phyloP scores from a whole-genome alignment of 2,329 filamentous ascomycete species.

The Ciborinia camelliae region DNA sequence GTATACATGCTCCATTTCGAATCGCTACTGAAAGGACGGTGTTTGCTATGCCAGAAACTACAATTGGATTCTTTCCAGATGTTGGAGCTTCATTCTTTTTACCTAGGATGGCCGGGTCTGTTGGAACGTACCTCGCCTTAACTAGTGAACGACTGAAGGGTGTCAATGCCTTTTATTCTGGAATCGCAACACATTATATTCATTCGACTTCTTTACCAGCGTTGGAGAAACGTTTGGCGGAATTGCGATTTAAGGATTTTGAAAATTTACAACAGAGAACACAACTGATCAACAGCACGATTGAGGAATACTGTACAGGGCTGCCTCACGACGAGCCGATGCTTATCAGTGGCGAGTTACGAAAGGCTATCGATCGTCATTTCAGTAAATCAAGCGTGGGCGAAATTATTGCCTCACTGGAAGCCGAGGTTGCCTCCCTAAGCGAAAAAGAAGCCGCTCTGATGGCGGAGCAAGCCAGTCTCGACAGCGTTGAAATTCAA shows the following conservation, averaged over 20 bases:
- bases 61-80: conserved; percentile 97
- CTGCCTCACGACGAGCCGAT: conserved; percentile 73
- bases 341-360: conserved; percentile 63
- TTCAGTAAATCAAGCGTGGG: conserved; percentile 65
- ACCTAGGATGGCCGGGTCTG: conserved; percentile 77
- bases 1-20: conserved; percentile 90
- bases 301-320: conserved; percentile 87
- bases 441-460: conserved; percentile 33
- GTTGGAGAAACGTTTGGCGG: conserved; percentile 80
- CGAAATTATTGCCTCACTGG: conserved; percentile 62
- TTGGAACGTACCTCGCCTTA: conserved; percentile 90
- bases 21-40: conserved; percentile 94
- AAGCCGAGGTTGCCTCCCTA: conserved; percentile 26
- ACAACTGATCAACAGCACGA: conserved; percentile 74
- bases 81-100: conserved; percentile 97
- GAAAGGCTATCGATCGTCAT: conserved; percentile 80
- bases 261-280: conserved; percentile 61
- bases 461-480: conserved; percentile 41
- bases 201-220: conserved; percentile 82
- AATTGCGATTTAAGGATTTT: conserved; percentile 83
- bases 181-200: conserved; percentile 92
- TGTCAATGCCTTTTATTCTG: conserved; percentile 83
- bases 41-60: conserved; percentile 98
- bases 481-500: conserved; percentile 29
- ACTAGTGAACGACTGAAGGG: conserved; percentile 83